Evolutionary conservation across 2,329 filamentous ascomycete species (phyloP), one percentile per base, ranked within the genome.

Genomic region (Nemania sp.): DNA sequence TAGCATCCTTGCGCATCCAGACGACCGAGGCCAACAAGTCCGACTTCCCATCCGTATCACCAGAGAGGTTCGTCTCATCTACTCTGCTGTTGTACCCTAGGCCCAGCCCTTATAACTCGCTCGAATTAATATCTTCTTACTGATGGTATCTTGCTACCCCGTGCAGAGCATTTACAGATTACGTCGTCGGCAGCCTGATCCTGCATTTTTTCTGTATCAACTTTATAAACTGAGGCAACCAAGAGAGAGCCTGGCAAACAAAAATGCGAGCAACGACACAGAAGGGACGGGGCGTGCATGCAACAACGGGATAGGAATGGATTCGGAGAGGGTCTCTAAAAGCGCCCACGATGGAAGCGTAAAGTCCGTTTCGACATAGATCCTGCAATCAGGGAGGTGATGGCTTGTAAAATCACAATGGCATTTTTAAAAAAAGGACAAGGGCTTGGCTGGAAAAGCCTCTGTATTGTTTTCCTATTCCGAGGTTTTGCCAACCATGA

Each of bases 191-290:
- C 75, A 97, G 93, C 77, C 77, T 99, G 76, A 91, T 98, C 75
- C 80, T 98, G 76, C 95, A 99, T 81, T 97, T 98, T 81, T 99
- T 99, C 83, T 97, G 93, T 79, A 88, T 98, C 76, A 99, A 99
- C 84, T 99, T 99, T 78, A 98, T 99, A 82, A 99, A 99, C 84
- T 99, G 83, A 81, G 64, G 64, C 60, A 59, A 60, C 34, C 37
- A 40, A 54, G 7, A 29, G 25, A 29, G 35, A n/a, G 35, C 4
- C 3, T 11, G 10, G 10, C 15, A 20, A 60, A 47, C 5, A 50
- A 32, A 18, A 51, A 54, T 12, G 42, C 29, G 25, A 55, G 48
- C n/a, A 46, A 55, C 45, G 54, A 51, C 51, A 55, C 40, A 64
- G 46, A 57, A 57, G 17, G 61, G 35, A 42, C 40, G 13, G 25